Evolutionary conservation across 192 early-diverging fungal genomes (phyloP).

Genomic region (Diversispora epigaea): DNA sequence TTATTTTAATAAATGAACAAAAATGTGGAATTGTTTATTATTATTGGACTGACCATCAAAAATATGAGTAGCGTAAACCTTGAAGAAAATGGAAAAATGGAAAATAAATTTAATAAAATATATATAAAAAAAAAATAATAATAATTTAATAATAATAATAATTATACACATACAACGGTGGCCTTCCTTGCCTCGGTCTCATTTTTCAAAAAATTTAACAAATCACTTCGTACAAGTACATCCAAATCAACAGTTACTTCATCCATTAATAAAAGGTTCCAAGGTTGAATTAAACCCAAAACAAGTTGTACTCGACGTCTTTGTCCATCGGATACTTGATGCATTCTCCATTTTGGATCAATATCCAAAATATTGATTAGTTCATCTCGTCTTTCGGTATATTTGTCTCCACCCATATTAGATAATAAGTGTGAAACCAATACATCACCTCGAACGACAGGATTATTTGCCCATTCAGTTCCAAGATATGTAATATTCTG

Average conservation of each 20-base stretch:
- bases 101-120: neutral
- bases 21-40: neutral
- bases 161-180: constrained; percentile 52
- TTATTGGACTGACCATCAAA: constrained; percentile 62
- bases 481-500: constrained; percentile 73
- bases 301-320: constrained; percentile 70
- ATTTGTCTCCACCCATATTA: constrained; percentile 59
- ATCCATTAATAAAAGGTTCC: constrained; percentile 68
- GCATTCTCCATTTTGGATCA: constrained; percentile 62
- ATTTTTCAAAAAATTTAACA: constrained; percentile 61
- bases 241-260: constrained; percentile 83
- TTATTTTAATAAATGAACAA: neutral
- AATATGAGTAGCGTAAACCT: constrained; percentile 77
- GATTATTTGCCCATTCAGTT: constrained; percentile 79
- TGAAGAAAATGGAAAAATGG: neutral
- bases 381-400: constrained; percentile 57
- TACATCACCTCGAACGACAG: constrained; percentile 67
- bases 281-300: constrained; percentile 68
- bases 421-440: constrained; percentile 64
- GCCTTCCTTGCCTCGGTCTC: constrained; percentile 63
- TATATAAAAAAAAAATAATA: neutral
- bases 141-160: neutral
- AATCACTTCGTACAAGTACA: constrained; percentile 69
- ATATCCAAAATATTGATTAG: constrained; percentile 74
- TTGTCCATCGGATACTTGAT: constrained; percentile 71